phyloP scores from a whole-genome alignment of 1,284 basidiomycete species.

The Sanghuangporus weigelae region DNA sequence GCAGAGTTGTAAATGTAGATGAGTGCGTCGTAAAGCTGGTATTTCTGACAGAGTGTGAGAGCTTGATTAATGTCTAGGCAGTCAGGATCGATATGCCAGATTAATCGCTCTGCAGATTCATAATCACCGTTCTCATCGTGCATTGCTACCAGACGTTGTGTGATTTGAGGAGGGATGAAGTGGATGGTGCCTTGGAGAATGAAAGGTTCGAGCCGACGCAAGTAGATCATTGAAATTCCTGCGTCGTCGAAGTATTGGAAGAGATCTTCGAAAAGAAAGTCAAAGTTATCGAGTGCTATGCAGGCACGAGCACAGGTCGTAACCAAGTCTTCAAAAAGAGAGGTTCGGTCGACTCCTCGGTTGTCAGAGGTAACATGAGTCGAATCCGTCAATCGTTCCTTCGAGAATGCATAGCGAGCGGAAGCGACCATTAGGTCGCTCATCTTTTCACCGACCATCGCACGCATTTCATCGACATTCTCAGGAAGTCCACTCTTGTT shows the following conservation, averaged over 20 bases:
- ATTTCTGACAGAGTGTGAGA: conserved; percentile 77
- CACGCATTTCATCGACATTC: conserved; percentile 49
- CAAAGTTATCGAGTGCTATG: conserved; percentile 72
- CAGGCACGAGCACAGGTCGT: conserved; percentile 78
- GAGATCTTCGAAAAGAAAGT: conserved; percentile 89
- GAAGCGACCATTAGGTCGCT: conserved; percentile 86
- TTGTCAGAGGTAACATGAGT: conserved; percentile 82
- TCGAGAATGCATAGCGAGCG: conserved; percentile 86
- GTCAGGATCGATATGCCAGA: conserved; percentile 93
- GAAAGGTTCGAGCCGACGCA: conserved; percentile 80
- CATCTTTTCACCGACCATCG: conserved; percentile 73
- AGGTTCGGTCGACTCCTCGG: conserved; percentile 88
- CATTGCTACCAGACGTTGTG: conserved; percentile 78
- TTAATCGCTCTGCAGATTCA: conserved; percentile 80
- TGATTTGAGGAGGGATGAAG: conserved; percentile 79
- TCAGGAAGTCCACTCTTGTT: conserved; percentile 87
- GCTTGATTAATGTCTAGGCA: conserved; percentile 94
- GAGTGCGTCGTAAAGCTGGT: conserved; percentile 88
- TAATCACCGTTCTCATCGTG: conserved; percentile 72
- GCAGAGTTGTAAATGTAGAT: conserved; percentile 92
- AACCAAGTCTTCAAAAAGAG: conserved; percentile 87
- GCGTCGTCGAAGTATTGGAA: conserved; percentile 86
- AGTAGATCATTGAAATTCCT: conserved; percentile 86
- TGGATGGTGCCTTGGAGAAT: conserved; percentile 73
- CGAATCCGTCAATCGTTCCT: conserved; percentile 86